A percentile compares a stretch with the other conserved stretches of the same genome.
phyloP scores from a whole-genome alignment of 2,329 filamentous ascomycete genomes.

The Ascochyta fabae region DNA sequence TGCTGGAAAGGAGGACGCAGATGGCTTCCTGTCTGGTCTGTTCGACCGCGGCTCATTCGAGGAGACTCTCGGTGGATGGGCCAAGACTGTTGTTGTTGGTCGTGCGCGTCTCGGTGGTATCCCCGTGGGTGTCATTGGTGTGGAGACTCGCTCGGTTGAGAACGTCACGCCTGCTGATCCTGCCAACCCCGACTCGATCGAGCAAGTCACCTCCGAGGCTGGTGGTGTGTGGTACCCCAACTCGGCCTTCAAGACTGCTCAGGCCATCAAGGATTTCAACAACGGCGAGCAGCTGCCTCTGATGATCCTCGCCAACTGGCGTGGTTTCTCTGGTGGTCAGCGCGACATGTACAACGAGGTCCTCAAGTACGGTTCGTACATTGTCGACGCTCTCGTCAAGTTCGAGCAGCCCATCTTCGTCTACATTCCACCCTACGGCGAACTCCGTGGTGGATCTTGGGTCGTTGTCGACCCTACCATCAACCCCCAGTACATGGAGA shows the following conservation, averaged over 20 bases:
- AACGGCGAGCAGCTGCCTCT: conserved; percentile 95
- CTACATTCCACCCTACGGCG: conserved; percentile 95
- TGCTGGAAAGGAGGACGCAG: conserved; percentile 80
- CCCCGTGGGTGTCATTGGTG: conserved; percentile 96
- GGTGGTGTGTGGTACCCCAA: conserved; percentile 99
- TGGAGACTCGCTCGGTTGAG: conserved; percentile 94
- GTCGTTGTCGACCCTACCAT: conserved; percentile 99
- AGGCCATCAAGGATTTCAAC: conserved; percentile 99
- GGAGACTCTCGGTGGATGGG: conserved; percentile 96
- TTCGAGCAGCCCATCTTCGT: conserved; percentile 99
- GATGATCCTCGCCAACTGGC: conserved; percentile 99
- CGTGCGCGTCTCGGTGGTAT: conserved; percentile 96
- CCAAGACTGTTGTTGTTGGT: conserved; percentile 93
- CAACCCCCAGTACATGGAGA: conserved; percentile 96
- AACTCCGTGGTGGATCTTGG: conserved; percentile 98
- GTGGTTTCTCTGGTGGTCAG: conserved; percentile 99
- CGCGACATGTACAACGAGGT: conserved; percentile 99
- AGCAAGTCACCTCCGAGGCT: conserved; percentile 92
- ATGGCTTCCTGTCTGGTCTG: conserved; percentile 86
- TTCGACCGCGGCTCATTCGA: conserved; percentile 98
- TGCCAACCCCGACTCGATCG: conserved; percentile 97
- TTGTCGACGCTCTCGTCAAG: conserved; percentile 97
- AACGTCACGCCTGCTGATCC: conserved; percentile 96
- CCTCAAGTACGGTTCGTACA: conserved; percentile 98
- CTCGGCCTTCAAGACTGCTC: conserved; percentile 98